phyloP scores from a whole-genome alignment of 768 basidiomycete species.

The Lenzites betulinus region DNA sequence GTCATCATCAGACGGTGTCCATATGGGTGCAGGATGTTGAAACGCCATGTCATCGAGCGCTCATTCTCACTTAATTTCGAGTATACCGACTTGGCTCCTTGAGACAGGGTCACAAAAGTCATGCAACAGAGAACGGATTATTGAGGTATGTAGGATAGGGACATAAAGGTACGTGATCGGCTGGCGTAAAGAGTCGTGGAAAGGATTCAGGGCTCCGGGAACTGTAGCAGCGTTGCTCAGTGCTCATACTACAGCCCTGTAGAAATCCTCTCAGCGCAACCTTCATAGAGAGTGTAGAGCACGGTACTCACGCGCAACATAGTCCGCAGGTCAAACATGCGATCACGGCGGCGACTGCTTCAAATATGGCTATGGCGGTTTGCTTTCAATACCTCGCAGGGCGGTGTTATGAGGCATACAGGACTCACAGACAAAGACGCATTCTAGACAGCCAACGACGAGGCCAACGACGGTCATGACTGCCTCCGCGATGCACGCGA shows the following conservation, averaged over 20 bases:
- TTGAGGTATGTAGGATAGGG: not conserved
- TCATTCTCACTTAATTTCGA: too few relatives aligned
- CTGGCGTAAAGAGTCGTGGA: too few relatives aligned
- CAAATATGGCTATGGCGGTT: slow-evolving; percentile 6
- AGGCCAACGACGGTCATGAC: slow-evolving; percentile 11
- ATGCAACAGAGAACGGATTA: too few relatives aligned
- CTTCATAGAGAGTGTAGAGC: too few relatives aligned
- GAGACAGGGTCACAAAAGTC: too few relatives aligned
- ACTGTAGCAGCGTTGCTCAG: not conserved
- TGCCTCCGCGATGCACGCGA: slow-evolving; percentile 22
- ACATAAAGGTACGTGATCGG: not conserved
- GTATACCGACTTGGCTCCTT: too few relatives aligned
- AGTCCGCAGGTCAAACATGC: slow-evolving; percentile 18
- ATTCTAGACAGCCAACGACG: slow-evolving; percentile 18
- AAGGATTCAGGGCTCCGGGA: slow-evolving; percentile 12
- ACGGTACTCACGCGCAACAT: slow-evolving; percentile 14
- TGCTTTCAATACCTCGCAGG: too few relatives aligned
- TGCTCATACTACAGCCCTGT: slow-evolving; percentile 8
- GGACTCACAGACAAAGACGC: slow-evolving; percentile 11
- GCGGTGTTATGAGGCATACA: too few relatives aligned
- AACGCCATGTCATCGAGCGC: too few relatives aligned
- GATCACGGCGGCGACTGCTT: slow-evolving; percentile 1
- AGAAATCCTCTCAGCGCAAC: not conserved
- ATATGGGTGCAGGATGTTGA: too few relatives aligned
- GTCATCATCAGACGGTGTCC: too few relatives aligned